Evolutionary conservation across 257 asterid genomes (phyloP), one percentile per base, ranked within the genome.

Genomic region (Cruciata laevipes): DNA sequence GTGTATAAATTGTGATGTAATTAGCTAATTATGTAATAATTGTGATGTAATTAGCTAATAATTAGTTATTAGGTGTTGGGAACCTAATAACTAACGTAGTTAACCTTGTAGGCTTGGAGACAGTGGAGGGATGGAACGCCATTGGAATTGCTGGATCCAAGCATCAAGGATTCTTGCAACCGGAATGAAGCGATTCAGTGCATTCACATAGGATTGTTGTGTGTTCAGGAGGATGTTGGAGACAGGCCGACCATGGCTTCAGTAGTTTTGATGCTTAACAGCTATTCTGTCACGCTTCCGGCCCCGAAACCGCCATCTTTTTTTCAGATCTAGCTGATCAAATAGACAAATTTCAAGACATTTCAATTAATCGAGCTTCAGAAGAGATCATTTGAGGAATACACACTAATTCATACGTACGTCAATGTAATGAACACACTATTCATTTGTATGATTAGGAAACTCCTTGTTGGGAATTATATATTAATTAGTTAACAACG

Each of bases 71-170:
- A n/a, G 30, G 2, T 27, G 30, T 27, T 27, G 30, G 30, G 30
- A 27, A 27, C 30, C 18, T 42, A 10, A 40, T 40, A 40, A 40
- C 49, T 40, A 0, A 3, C 13, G 51, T 2, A 14, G 18, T 42
- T 37, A 7, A 37, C 42, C 42, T 42, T 47, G 20, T 47, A 47
- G 55, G 55, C 21, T 14, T 47, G 55, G 84, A 71, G 53, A 51
- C 67, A 69, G 51, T 77, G 82, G 85, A 61, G 63, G 14, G 71
- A 81, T 10, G 77, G 67, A 16, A 75, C 72, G 3, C 71, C 75
- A 37, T 55, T 69, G 24, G 67, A 66, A 16, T 9, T 81, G 31
- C 30, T 81, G 2, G 82, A 77, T 67, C 75, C 85, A 35, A 60
- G n/a, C 40, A 55, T 74, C 0, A 52, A 38, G 23, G 71, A 71